Evolutionary conservation across 805 yeast genomes (phyloP), one percentile per base, ranked within the genome.

Genomic region (Candida succiphila): DNA sequence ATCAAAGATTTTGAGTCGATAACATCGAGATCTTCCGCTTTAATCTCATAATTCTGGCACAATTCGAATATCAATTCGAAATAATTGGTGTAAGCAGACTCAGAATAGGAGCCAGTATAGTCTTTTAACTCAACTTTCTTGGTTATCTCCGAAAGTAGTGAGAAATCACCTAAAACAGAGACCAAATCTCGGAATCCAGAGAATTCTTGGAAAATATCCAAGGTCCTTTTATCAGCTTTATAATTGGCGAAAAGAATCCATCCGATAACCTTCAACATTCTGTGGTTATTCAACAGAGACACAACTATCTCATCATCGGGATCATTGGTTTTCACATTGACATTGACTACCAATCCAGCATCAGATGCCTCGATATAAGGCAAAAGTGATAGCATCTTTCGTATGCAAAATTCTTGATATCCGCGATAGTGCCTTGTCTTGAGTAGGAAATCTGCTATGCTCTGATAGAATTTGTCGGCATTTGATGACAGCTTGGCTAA

Each of bases 61-160:
- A 75, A 51, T 43, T 75, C 78, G 48, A 63, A 77, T 33, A 75
- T 44, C 16, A 78, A 51, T 42, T 71, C 77, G 46, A 77, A 48
- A 37, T 68, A 56, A 29, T 46, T 46, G 2, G 42, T 35, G 33
- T 55, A 58, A 14, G 38, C 45, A n/a, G n/a, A n/a, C n/a, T n/a
- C n/a, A n/a, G n/a, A n/a, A n/a, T n/a, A n/a, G n/a, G n/a, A n/a
- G n/a, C n/a, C n/a, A n/a, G n/a, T n/a, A n/a, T n/a, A n/a, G n/a
- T n/a, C n/a, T n/a, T n/a, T n/a, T n/a, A n/a, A n/a, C n/a, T n/a
- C n/a, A n/a, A n/a, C n/a, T n/a, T n/a, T n/a, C n/a, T n/a, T n/a
- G n/a, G n/a, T n/a, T n/a, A n/a, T n/a, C n/a, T n/a, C n/a, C n/a
- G n/a, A n/a, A n/a, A n/a, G n/a, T n/a, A n/a, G n/a, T n/a, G n/a